Evolutionary conservation across 352 stramenopile genomes (phyloP), one percentile per base, ranked within the genome.

Genomic region (Globisporangium paddicum): DNA sequence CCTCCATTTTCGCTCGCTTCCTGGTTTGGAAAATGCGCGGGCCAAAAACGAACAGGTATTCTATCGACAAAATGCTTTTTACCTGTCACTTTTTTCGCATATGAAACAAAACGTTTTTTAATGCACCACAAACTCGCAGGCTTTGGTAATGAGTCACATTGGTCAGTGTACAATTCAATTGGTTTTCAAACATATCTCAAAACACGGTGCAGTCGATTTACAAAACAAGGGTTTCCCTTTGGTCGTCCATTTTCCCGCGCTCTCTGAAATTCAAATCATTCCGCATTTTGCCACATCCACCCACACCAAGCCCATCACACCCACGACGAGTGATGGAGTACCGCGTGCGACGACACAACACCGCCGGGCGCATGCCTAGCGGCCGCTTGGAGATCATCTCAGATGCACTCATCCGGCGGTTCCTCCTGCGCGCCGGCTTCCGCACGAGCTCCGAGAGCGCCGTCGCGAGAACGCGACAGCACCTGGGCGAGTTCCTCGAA

Each of bases 401-500:
- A 0, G 73, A 88, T 37, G 71, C 69, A 1, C 18, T 73, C 16
- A 50, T 95, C 35, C 85, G 78, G 7, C 77, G 82, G 13, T 95
- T 95, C 70, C 67, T 87, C 13, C 48, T 88, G 35, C 81, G 82
- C 46, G 85, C 82, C 0, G 85, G 85, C 23, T 87, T 93, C 60
- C 69, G 72, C 49, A 67, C 56, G 13, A 80, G 72, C 45, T 87
- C 81, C 7, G 28, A 62, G n/a, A 62, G 63, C 38, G 68, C 73
- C 0, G 54, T 77, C 2, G 52, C 45, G 1, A 60, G 76, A 21
- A 78, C 84, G 28, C 75, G 79, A 23, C 58, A 73, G 34, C 74
- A 80, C 48, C 38, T 86, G 21, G 44, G 48, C 54, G 77, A 79
- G 19, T 90, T 93, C 53, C 64, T 93, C 30, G 55, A 53, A 16